Evolutionary conservation across 2,329 filamentous ascomycete species (phyloP), one percentile per base, ranked within the genome.

Genomic region (Fusarium newnesense): DNA sequence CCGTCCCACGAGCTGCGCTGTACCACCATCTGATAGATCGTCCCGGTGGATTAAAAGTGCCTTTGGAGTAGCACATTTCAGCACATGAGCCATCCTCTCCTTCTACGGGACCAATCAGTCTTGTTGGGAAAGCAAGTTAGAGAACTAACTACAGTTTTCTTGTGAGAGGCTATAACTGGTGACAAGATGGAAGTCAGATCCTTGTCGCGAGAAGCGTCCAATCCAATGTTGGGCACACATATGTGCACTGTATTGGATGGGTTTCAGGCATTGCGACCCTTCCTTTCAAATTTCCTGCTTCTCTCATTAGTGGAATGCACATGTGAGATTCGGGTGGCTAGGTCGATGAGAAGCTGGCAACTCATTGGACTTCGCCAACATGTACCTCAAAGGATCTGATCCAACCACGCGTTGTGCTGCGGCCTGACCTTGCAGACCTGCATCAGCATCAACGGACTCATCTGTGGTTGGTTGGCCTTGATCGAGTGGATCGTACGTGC

Each of bases 401-500:
- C 71, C 71, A 74, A 72, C 71, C 67, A 72, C 67, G 59, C 67
- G 56, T 68, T 70, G 49, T 39, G 54, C 53, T 71, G 61, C 70
- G 63, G 59, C 67, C 64, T 74, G 71, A 69, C 71, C 71, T 67
- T 74, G 67, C 67, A 74, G 71, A 67, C 67, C 53, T 72, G 71
- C 64, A 66, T 60, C 60, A 64, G 37, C 42, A 66, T 72, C 64
- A 69, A 69, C 57, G 71, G 68, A 58, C 72, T 59, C 37, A 47
- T 39, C 36, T 37, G 40, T 74, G 67, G 64, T 74, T 72, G 72
- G 72, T 28, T 62, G 54, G 32, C 53, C 60, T 60, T 57, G 30
- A 70, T 72, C 64, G 63, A 62, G 72, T 74, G 71, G 72, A 74
- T 73, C 67, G 58, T 65, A 53, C 52, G 46, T 69, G 66, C 67